phyloP scores from a whole-genome alignment of 2,329 filamentous ascomycete genomes.

The Botrytis medusae region DNA sequence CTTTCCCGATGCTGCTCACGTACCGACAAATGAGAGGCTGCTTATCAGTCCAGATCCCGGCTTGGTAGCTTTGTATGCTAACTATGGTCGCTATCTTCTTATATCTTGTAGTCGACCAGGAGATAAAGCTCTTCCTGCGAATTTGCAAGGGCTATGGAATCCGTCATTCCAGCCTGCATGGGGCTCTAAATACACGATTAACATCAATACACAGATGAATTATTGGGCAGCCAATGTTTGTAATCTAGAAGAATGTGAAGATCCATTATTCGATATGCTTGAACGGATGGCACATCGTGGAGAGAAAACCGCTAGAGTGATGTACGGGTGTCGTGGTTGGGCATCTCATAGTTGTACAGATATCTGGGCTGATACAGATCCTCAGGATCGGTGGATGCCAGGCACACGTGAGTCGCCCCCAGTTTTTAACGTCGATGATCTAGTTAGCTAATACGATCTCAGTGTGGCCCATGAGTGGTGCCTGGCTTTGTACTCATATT shows the following conservation, averaged over 20 bases:
- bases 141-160: conserved; percentile 49
- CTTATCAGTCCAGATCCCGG: conserved; percentile 28
- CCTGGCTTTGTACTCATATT: conserved; percentile 45
- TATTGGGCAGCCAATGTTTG: conserved; percentile 46
- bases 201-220: conserved; percentile 55
- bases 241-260: conserved; percentile 42
- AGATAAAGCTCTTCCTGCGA: conserved; percentile 43
- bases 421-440: neutral
- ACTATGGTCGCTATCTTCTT: conserved; percentile 45
- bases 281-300: conserved; percentile 42
- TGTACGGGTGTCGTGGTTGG: conserved; percentile 40
- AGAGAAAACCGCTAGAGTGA: conserved; percentile 35
- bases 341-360: conserved; percentile 40
- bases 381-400: conserved; percentile 39
- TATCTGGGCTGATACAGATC: conserved; percentile 40
- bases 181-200: conserved; percentile 52
- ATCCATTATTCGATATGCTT: conserved; percentile 44
- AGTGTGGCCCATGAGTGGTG: conserved; percentile 44
- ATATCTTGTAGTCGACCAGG: conserved; percentile 40
- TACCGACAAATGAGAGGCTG: conserved; percentile 39
- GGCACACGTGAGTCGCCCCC: conserved; percentile 33
- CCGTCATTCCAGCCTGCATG: conserved; percentile 45
- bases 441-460: neutral
- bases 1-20: conserved; percentile 30
- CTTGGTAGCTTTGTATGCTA: conserved; percentile 40